Conservation (phyloP, 1,284 basidiomycete species). For the Ustilago tritici region DNA sequence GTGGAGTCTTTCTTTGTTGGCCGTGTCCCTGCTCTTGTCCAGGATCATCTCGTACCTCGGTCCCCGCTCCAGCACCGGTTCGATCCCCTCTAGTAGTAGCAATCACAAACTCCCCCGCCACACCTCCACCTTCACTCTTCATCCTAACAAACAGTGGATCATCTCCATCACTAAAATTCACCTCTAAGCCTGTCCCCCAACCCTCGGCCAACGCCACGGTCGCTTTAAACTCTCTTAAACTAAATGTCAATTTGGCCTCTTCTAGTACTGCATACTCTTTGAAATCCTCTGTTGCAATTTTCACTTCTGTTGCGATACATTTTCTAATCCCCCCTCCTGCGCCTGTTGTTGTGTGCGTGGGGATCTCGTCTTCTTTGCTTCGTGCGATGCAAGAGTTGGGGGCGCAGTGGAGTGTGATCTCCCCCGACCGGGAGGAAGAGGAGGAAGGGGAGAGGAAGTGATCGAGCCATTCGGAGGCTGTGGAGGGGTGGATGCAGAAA, state of each 20-base stretch:
- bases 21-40: neutral
- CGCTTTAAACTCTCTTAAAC: slow-evolving; percentile 58
- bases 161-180: slow-evolving; percentile 54
- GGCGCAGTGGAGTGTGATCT: slow-evolving; percentile 46
- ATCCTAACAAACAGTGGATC: slow-evolving; percentile 58
- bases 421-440: slow-evolving; percentile 39
- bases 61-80: neutral
- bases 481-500: slow-evolving; percentile 37
- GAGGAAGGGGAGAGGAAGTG: slow-evolving; percentile 42
- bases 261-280: slow-evolving; percentile 39
- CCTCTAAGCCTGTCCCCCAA: slow-evolving; percentile 27
- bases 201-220: slow-evolving; percentile 47
- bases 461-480: slow-evolving; percentile 57
- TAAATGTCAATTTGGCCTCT: slow-evolving; percentile 44
- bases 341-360: neutral
- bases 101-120: slow-evolving; percentile 54
- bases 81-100: slow-evolving; percentile 46
- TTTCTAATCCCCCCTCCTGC: slow-evolving; percentile 13
- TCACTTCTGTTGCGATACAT: slow-evolving; percentile 53
- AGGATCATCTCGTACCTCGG: neutral
- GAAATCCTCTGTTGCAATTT: slow-evolving; percentile 46
- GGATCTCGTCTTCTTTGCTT: slow-evolving; percentile 36
- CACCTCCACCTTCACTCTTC: slow-evolving; percentile 5
- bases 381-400: slow-evolving; percentile 38
- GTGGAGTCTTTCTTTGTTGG: neutral